A percentile compares a stretch with the other conserved stretches of the same genome.
These are phyloP conservation scores for Exophiala aquamarina DNA, from an alignment of 2,329 filamentous ascomycete genomes.

Conservation along the genomic window DNA sequence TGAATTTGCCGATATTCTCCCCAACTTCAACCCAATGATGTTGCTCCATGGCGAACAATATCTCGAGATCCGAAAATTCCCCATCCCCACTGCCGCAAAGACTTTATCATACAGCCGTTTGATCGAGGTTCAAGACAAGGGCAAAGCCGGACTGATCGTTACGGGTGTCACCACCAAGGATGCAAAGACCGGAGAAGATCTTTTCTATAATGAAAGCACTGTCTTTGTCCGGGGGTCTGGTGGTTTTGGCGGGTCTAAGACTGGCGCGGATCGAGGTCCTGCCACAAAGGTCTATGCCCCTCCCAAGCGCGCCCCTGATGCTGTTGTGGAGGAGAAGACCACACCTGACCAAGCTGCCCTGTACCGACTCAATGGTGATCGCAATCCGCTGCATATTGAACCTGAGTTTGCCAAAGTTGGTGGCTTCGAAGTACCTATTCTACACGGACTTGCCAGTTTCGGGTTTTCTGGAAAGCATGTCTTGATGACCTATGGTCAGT, in stretches of 20 bases:
- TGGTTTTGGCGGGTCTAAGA: slow-evolving; percentile 82
- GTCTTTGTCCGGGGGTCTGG: slow-evolving; percentile 89
- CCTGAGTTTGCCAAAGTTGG: slow-evolving; percentile 91
- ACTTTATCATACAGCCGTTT: slow-evolving; percentile 47
- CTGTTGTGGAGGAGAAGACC: slow-evolving; percentile 80
- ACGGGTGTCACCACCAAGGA: slow-evolving; percentile 79
- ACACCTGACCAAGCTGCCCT: slow-evolving; percentile 88
- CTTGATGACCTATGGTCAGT: slow-evolving; percentile 76
- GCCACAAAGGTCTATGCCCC: slow-evolving; percentile 77
- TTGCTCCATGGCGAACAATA: slow-evolving; percentile 98
- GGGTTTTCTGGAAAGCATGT: slow-evolving; percentile 90
- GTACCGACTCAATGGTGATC: slow-evolving; percentile 90
- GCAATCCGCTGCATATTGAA: slow-evolving; percentile 96
- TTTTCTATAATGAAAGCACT: slow-evolving; percentile 97
- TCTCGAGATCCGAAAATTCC: slow-evolving; percentile 89
- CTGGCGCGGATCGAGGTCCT: slow-evolving; percentile 73
- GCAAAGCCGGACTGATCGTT: slow-evolving; percentile 80
- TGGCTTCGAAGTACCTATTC: slow-evolving; percentile 89
- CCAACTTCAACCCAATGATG: slow-evolving; percentile 98
- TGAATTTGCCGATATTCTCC: slow-evolving; percentile 76
- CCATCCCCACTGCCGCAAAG: slow-evolving; percentile 63
- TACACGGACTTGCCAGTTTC: slow-evolving; percentile 96
- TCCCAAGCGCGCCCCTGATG: slow-evolving; percentile 74
- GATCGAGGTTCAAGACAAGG: slow-evolving; percentile 95
- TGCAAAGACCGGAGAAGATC: slow-evolving; percentile 78